Evolutionary conservation across 75 land plant species (phyloP).

Genomic region (Adiantum capillusveneris): DNA sequence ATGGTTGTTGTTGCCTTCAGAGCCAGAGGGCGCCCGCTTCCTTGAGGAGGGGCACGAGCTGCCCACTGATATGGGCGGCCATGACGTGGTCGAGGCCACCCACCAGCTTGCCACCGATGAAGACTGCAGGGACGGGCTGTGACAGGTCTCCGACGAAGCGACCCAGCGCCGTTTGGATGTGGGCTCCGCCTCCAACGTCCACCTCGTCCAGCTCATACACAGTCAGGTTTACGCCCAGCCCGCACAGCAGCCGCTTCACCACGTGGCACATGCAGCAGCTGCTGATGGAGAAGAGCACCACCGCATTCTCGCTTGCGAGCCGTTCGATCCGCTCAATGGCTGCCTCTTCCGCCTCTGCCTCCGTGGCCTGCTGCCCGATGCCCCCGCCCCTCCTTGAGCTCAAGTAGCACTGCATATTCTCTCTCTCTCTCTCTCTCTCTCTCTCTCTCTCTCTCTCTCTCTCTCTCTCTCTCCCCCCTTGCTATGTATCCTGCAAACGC

Average conservation of each 20-base stretch:
- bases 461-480: too few relatives aligned
- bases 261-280: slow-evolving; percentile 79
- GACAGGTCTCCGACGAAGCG: slow-evolving; percentile 21
- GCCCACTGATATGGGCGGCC: slow-evolving; percentile 68
- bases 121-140: slow-evolving; percentile 58
- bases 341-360: slow-evolving; percentile 10
- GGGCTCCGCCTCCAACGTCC: slow-evolving; percentile 11
- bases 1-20: slow-evolving; percentile 24
- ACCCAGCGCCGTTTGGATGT: slow-evolving; percentile 45
- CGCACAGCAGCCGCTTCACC: slow-evolving; percentile 45
- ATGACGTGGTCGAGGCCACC: slow-evolving; percentile 72
- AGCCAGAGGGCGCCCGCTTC: slow-evolving; percentile 89
- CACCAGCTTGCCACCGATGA: slow-evolving; percentile 69
- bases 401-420: too few relatives aligned
- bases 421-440: too few relatives aligned
- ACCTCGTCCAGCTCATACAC: slow-evolving; percentile 66
- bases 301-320: slow-evolving; percentile 54
- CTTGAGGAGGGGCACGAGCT: slow-evolving; percentile 71
- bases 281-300: slow-evolving; percentile 51
- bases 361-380: background rate
- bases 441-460: too few relatives aligned
- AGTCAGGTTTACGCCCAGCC: slow-evolving; percentile 56
- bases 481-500: too few relatives aligned
- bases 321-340: slow-evolving; percentile 22
- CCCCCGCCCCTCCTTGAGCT: too few relatives aligned